phyloP scores from a whole-genome alignment of 768 basidiomycete species.

The Termitomyces titanicus region DNA sequence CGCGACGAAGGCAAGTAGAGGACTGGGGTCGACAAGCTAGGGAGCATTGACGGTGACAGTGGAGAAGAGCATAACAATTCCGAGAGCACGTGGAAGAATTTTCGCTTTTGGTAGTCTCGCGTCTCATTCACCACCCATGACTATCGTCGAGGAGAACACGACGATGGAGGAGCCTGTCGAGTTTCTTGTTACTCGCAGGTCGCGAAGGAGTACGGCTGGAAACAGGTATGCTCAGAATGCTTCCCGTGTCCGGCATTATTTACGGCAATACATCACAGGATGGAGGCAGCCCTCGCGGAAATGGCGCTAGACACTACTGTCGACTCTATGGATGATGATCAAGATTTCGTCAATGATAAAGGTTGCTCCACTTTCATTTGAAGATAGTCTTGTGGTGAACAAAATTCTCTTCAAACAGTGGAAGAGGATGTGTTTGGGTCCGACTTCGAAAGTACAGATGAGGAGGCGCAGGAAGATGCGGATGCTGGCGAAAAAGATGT shows the following conservation, averaged over 20 bases:
- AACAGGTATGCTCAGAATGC: slow-evolving; percentile 49
- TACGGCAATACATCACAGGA: slow-evolving; percentile 35
- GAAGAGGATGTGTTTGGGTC: slow-evolving; percentile 82
- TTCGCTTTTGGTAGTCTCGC: slow-evolving; percentile 1
- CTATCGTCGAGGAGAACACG: slow-evolving; percentile 6
- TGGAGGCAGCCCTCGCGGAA: slow-evolving; percentile 77
- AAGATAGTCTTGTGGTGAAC: neutral
- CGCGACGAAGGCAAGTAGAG: no score
- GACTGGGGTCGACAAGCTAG: no score
- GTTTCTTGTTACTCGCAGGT: slow-evolving; percentile 50
- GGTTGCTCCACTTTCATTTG: slow-evolving; percentile 34
- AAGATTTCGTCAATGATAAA: slow-evolving; percentile 64
- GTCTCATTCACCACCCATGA: neutral
- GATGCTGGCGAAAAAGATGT: slow-evolving; percentile 55
- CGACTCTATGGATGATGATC: slow-evolving; percentile 68
- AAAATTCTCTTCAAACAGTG: slow-evolving; percentile 38
- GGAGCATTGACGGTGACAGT: no score
- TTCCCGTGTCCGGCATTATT: neutral
- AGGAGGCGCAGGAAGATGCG: slow-evolving; percentile 49
- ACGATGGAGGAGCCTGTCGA: slow-evolving; percentile 33
- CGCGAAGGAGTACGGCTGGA: slow-evolving; percentile 72
- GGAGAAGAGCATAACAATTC: no score
- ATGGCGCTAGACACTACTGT: slow-evolving; percentile 52
- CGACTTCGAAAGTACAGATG: slow-evolving; percentile 85
- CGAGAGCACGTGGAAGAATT: slow-evolving; percentile 4